Percentiles rank a stretch among this genome's conserved stretches.
These are phyloP conservation scores for Cudoniella acicularis DNA, from an alignment of 495 filamentous ascomycete genomes.

Conservation along the genomic window DNA sequence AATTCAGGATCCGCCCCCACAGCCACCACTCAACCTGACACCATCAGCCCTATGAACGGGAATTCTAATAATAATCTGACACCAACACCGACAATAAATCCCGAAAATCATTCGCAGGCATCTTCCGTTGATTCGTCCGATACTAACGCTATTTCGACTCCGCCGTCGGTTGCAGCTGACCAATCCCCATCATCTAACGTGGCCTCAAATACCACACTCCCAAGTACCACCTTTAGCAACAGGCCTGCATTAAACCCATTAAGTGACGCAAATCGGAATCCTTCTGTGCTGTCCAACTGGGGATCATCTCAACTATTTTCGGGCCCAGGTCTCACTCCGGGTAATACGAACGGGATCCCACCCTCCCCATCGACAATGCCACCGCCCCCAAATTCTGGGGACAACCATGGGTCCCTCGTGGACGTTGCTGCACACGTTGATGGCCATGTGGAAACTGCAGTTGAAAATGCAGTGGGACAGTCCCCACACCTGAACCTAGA, in stretches of 20 bases:
- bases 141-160: conserved; percentile 18
- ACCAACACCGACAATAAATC: conserved; percentile 15
- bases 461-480: neutral
- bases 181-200: conserved; percentile 6
- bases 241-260: neutral
- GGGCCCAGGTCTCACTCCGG: neutral
- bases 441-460: neutral
- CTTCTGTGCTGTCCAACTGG: conserved; percentile 14
- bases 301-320: conserved; percentile 24
- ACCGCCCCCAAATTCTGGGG: neutral
- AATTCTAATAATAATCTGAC: conserved; percentile 24
- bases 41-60: conserved; percentile 19
- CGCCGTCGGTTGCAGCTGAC: conserved; percentile 17
- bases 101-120: conserved; percentile 16
- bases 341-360: conserved; percentile 2
- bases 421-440: neutral
- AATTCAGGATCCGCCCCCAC: conserved; percentile 21
- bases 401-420: neutral
- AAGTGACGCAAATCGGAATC: conserved; percentile 8
- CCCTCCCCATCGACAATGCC: neutral
- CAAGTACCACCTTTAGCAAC: conserved; percentile 11
- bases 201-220: conserved; percentile 11
- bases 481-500: neutral
- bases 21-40: conserved; percentile 17
- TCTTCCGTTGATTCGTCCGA: conserved; percentile 25